A percentile compares a stretch with the other conserved stretches of the same genome.
Conservation (phyloP, 805 yeast genomes). For the Candida easanensis region DNA sequence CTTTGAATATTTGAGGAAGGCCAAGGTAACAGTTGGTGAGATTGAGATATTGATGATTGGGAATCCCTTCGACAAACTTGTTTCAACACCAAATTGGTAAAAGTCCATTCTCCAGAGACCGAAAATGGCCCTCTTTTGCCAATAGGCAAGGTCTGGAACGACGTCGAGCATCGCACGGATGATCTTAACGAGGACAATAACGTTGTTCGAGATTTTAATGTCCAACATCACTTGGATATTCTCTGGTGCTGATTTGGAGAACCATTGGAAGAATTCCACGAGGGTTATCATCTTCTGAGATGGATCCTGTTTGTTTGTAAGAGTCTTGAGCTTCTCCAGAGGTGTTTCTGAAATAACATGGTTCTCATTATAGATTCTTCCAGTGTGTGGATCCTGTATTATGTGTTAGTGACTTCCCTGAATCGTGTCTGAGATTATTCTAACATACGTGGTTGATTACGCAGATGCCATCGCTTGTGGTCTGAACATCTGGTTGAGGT, state of each 20-base stretch:
- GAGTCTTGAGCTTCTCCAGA: constrained; percentile 33
- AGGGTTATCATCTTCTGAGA: constrained; percentile 41
- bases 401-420: neutral
- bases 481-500: constrained; percentile 41
- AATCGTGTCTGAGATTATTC: neutral
- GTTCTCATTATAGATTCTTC: constrained; percentile 44
- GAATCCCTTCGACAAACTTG: constrained; percentile 36
- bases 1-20: constrained; percentile 35
- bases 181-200: constrained; percentile 39
- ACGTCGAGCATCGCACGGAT: constrained; percentile 34
- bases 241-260: constrained; percentile 21
- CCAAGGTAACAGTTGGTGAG: constrained; percentile 31
- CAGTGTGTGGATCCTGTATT: constrained; percentile 40
- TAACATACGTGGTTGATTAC: constrained; percentile 44
- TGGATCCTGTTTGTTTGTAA: constrained; percentile 33
- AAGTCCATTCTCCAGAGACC: constrained; percentile 54
- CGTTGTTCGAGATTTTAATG: constrained; percentile 46
- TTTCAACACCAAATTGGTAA: constrained; percentile 38
- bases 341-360: constrained; percentile 35
- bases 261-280: constrained; percentile 38
- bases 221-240: constrained; percentile 43
- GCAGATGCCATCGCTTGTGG: constrained; percentile 49
- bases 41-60: constrained; percentile 35
- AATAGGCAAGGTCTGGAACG: constrained; percentile 37
- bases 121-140: constrained; percentile 45